Conservation (phyloP, 805 yeast genomes). For the Wickerhamiella spandovensis region DNA sequence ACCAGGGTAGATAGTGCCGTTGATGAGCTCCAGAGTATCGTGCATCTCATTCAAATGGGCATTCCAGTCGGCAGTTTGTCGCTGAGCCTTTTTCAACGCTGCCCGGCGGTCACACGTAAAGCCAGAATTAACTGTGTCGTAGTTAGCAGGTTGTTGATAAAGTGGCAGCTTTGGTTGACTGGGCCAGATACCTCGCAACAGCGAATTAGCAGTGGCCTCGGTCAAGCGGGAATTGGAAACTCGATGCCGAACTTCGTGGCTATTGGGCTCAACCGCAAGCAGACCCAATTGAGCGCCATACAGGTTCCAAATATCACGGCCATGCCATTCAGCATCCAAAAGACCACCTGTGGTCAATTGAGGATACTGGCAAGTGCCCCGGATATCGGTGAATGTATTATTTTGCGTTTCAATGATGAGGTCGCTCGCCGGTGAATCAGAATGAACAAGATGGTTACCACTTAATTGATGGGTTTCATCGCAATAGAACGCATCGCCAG, state of each 20-base stretch:
- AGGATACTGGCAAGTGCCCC: constrained; percentile 29
- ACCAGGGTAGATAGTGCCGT: constrained; percentile 16
- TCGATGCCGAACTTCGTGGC: constrained; percentile 23
- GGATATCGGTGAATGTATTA: constrained; percentile 9
- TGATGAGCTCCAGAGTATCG: constrained; percentile 21
- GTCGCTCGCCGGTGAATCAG: constrained; percentile 14
- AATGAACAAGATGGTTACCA: constrained; percentile 13
- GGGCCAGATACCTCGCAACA: constrained; percentile 30
- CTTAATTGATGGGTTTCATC: constrained; percentile 22
- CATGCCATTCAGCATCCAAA: constrained; percentile 29
- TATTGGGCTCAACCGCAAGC: constrained; percentile 26
- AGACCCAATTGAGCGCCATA: constrained; percentile 26
- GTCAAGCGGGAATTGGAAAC: constrained; percentile 31
- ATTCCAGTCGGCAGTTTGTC: constrained; percentile 25
- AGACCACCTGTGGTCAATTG: constrained; percentile 31
- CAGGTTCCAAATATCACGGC: constrained; percentile 27
- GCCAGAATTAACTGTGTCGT: constrained; percentile 29
- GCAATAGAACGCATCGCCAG: constrained; percentile 24
- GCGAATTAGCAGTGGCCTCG: constrained; percentile 28
- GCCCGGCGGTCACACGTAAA: constrained; percentile 25
- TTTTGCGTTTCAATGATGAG: constrained; percentile 21
- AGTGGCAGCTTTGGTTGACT: constrained; percentile 22
- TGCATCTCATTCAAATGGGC: constrained; percentile 25
- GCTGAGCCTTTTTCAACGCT: constrained; percentile 19
- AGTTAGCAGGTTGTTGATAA: constrained; percentile 21